A percentile compares a stretch with the other conserved stretches of the same genome.
These are phyloP conservation scores for Coemansia sp. DNA, from an alignment of 192 early-diverging fungal genomes.

Conservation along the genomic window DNA sequence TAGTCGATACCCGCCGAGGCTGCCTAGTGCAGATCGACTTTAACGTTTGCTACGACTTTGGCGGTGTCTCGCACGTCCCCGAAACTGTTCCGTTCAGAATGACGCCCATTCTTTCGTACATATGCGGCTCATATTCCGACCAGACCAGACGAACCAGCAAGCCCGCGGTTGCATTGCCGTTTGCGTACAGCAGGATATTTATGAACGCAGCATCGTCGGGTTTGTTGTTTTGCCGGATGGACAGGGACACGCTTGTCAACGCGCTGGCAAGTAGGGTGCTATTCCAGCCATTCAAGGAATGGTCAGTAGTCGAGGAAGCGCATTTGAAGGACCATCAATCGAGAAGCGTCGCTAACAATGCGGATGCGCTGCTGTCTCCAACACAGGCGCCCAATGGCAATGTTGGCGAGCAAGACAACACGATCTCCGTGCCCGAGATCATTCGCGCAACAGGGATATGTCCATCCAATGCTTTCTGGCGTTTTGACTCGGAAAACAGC, in stretches of 20 bases:
- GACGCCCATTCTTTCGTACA: conserved; percentile 56
- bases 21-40: conserved; percentile 75
- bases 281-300: conserved; percentile 47
- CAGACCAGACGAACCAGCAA: background rate
- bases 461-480: conserved; percentile 35
- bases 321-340: conserved; percentile 5
- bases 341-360: background rate
- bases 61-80: conserved; percentile 62
- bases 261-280: conserved; percentile 14
- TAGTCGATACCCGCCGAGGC: conserved; percentile 56
- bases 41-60: conserved; percentile 78
- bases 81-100: conserved; percentile 80
- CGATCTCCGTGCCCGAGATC: conserved; percentile 3
- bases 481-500: background rate
- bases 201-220: conserved; percentile 7
- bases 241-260: conserved; percentile 19
- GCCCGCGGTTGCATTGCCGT: background rate
- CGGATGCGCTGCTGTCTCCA: background rate
- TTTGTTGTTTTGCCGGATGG: conserved; percentile 43
- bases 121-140: conserved; percentile 23
- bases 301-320: conserved; percentile 30
- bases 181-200: conserved; percentile 30
- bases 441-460: conserved; percentile 29
- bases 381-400: background rate
- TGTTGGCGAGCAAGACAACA: background rate